Conservation (phyloP, 2,329 filamentous ascomycete genomes). For the Diplodia corticola region DNA sequence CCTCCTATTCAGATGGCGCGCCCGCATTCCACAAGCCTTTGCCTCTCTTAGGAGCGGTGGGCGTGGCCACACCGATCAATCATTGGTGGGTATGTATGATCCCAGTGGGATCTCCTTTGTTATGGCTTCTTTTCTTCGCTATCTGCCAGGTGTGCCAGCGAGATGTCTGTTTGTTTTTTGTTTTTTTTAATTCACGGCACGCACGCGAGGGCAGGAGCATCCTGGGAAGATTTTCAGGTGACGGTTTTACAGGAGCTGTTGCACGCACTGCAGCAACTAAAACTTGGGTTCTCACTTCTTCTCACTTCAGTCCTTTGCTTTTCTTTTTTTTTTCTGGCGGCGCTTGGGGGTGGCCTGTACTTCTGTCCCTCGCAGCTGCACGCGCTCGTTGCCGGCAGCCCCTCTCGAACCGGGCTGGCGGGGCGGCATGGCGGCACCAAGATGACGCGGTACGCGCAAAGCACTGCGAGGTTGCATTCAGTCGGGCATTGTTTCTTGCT, state of each 20-base stretch:
- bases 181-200: not conserved
- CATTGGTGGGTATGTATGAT: slow-evolving; percentile 17
- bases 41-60: not conserved
- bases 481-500: slow-evolving; percentile 16
- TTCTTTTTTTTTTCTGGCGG: slow-evolving; percentile 1
- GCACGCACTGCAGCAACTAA: slow-evolving; percentile 17
- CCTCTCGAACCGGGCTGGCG: slow-evolving; percentile 18
- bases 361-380: slow-evolving; percentile 17
- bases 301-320: slow-evolving; percentile 13
- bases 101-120: slow-evolving; percentile 6
- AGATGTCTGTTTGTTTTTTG: no score
- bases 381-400: slow-evolving; percentile 1
- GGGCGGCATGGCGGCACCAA: slow-evolving; percentile 4
- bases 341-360: not conserved
- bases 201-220: slow-evolving; percentile 4
- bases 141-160: not conserved
- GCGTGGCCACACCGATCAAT: not conserved
- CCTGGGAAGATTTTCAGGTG: not conserved
- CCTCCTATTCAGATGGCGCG: not conserved
- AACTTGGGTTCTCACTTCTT: slow-evolving; percentile 15
- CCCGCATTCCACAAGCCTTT: not conserved
- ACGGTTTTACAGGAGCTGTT: slow-evolving; percentile 18
- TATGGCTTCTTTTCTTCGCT: not conserved
- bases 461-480: slow-evolving; percentile 17
- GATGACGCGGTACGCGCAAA: slow-evolving; percentile 10